Evolutionary conservation across 257 asterid genomes (phyloP), one percentile per base, ranked within the genome.

Genomic region (Thymus mandschuricus): DNA sequence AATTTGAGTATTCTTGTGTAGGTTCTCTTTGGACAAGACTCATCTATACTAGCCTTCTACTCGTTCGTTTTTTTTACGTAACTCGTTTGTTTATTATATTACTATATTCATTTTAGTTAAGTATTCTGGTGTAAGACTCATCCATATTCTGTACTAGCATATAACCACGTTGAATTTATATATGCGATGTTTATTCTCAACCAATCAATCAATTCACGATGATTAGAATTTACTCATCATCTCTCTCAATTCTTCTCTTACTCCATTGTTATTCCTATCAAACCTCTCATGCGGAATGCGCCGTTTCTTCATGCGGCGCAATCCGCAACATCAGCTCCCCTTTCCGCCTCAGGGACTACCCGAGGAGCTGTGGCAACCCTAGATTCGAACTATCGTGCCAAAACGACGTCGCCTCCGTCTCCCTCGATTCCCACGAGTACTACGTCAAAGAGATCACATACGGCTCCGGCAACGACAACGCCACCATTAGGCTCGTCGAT

Each of bases 341-440:
- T 57, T 57, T 30, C 62, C 62, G 41, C 40, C 61, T 57, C 62
- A 29, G 10, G 3, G 40, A 3, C 6, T 40, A 57, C 3, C 21
- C 62, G 6, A 8, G 4, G 0, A 7, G 71, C 58, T 84, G 89
- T 52, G 91, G 95, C 4, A 7, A 68, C n/a, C 44, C 57, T 13
- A 51, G 3, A 10, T 79, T 61, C 2, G 75, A 79, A 74, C 68
- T 79, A 8, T 71, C 27, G 21, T 84, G 89, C n/a, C 64, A 46
- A 43, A 72, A 81, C 77, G 78, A 75, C 41, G 75, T 33, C 2
- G 56, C 81, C 29, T 4, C 64, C 5, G 9, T 85, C 1, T 15
- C 10, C 40, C 41, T 85, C 3, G 4, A 59, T 10, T 66, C 79
- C 6, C 50, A 62, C 4, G 33, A 38, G 3, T 81, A 67, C 64